Base-by-base conservation (phyloP, 1,284 basidiomycete species). In the Cryptococcus hybrid region DNA sequence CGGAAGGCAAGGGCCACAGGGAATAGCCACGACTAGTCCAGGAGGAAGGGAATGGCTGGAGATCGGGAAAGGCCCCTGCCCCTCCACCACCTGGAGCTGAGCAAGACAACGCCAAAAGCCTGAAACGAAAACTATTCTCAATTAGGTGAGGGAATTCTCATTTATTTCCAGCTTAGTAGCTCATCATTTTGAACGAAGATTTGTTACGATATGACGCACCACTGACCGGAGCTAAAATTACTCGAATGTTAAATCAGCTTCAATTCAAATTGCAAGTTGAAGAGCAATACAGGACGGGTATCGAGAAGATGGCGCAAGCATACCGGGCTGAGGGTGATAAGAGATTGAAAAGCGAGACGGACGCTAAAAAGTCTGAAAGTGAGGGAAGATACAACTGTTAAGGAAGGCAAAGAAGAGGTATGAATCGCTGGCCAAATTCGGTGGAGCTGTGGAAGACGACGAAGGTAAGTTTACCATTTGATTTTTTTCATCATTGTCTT, bases 221-320 rank as follows among this genome's bases (percentile, higher is more conserved):
- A 18, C 87, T 95, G 73, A 95, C 92, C 24, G 89, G 92, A 5
- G 90, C 92, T 63, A 99, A 97, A 82, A 98, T 99, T 76, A 90
- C 92, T 48, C 87, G 88, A 67, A 97, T 98, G 95, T 85, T 99
- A 57, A 93, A 98, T 78, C 94, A 98, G 79, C 87, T 99, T 65
- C 94, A 99, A 78, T 98, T 97, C 85, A 99, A 99, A 81, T 87
- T 98, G 53, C 92, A 95, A 78, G 91, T 99, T 66, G 96, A 99
- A 79, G 87, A 90, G 81, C 94, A 99, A 80, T 98, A 98, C 83
- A 96, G 96, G 82, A 85, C 88, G 71, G 96, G 96, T 49, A 97
- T 98, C 68, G 95, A 99, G 79, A 98, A 98, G 82, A 99, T 99
- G 94, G 90, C 90, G 42, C 90, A 88, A 73, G 81, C 95, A 47